These are phyloP conservation scores for Globisporangium alternatum DNA, from an alignment of 352 stramenopile genomes.

Conservation along the genomic window DNA sequence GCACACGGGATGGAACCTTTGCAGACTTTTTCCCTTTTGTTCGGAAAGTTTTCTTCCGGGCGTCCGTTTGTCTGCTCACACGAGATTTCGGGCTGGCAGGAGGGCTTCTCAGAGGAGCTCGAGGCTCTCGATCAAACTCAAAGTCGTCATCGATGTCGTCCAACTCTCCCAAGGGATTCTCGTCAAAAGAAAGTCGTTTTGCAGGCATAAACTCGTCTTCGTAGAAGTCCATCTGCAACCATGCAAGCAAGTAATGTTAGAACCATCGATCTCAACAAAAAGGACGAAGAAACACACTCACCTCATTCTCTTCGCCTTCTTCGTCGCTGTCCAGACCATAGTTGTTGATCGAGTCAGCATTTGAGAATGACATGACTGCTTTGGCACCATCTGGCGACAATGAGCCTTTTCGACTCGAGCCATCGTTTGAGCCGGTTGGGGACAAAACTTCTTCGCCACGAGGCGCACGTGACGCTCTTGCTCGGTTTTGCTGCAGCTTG, in stretches of 20 bases:
- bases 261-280: not conserved
- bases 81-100: constrained; percentile 56
- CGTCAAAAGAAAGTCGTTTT: constrained; percentile 79
- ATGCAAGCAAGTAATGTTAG: not conserved
- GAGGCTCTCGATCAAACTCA: constrained; percentile 81
- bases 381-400: constrained; percentile 61
- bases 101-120: constrained; percentile 40
- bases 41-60: constrained; percentile 43
- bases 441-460: constrained; percentile 69
- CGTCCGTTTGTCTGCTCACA: constrained; percentile 30
- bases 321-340: constrained; percentile 83
- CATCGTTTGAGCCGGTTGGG: constrained; percentile 70
- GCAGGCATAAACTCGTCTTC: constrained; percentile 68
- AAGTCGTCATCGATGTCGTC: constrained; percentile 88
- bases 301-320: constrained; percentile 85
- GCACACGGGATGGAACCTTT: constrained; percentile 50
- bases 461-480: constrained; percentile 47
- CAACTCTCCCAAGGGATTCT: constrained; percentile 63
- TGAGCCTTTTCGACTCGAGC: constrained; percentile 63
- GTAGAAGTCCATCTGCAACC: constrained; percentile 60
- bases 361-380: constrained; percentile 48
- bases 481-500: constrained; percentile 76
- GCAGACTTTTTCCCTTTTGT: constrained; percentile 50
- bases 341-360: constrained; percentile 34
- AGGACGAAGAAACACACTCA: constrained; percentile 12